Conservation (phyloP, 2,329 filamentous ascomycete genomes). For the Pyrenophora tritici-repentis region DNA sequence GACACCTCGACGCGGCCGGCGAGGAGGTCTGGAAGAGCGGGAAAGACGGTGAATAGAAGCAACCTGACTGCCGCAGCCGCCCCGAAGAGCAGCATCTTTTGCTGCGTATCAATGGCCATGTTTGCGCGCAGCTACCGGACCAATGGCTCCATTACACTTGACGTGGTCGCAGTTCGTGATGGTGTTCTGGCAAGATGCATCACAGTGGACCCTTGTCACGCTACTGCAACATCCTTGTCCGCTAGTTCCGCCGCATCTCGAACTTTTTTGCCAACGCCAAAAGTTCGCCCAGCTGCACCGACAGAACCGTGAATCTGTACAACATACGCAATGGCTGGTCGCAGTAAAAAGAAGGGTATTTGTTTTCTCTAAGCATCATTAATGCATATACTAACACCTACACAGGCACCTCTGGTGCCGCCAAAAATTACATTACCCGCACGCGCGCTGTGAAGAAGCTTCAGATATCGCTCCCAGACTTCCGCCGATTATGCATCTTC, state of each 20-base stretch:
- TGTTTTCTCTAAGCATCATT: neutral
- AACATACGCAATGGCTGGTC: constrained; percentile 38
- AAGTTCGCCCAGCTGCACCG: constrained; percentile 13
- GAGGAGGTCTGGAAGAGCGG: constrained; percentile 80
- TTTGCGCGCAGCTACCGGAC: constrained; percentile 7
- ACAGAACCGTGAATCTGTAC: constrained; percentile 5
- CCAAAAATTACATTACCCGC: constrained; percentile 97
- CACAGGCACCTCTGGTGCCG: constrained; percentile 79
- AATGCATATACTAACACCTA: constrained; percentile 24
- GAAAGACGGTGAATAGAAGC: constrained; percentile 78
- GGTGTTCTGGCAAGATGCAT: constrained; percentile 13
- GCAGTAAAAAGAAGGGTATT: constrained; percentile 67
- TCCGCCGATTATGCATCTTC: constrained; percentile 98
- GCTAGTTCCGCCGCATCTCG: constrained; percentile 25
- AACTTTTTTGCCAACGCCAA: constrained; percentile 40
- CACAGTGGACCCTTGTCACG: constrained; percentile 24
- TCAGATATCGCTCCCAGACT: constrained; percentile 95
- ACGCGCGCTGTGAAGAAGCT: constrained; percentile 97
- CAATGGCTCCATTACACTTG: constrained; percentile 17
- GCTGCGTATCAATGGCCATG: constrained; percentile 54
- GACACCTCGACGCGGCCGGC: constrained; percentile 94
- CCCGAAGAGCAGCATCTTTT: constrained; percentile 71
- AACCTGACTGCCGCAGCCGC: constrained; percentile 79
- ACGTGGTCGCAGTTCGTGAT: constrained; percentile 1
- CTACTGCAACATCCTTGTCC: constrained; percentile 27